Evolutionary conservation across 139 green algal species (phyloP).

Genomic region (Desmodesmus armatus): DNA sequence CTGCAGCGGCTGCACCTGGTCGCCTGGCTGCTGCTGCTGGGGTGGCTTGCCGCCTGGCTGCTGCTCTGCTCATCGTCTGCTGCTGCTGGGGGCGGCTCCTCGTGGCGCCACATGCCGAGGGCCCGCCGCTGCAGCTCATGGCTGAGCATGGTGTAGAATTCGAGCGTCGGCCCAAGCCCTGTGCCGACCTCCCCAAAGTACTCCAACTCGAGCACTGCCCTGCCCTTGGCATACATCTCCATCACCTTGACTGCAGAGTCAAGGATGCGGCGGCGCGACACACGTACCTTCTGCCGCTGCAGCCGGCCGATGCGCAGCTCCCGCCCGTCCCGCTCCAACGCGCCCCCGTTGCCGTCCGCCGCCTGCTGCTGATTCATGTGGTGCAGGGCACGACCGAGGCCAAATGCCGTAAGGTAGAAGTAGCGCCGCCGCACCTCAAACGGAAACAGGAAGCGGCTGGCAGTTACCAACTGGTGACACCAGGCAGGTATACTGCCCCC

Average conservation of each 20-base stretch:
- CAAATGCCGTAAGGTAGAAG: constrained; percentile 94
- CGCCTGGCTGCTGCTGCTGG: neutral
- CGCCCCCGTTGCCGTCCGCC: constrained; percentile 64
- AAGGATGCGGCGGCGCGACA: constrained; percentile 87
- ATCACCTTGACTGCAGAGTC: constrained; percentile 87
- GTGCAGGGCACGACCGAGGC: constrained; percentile 87
- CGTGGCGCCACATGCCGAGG: constrained; percentile 91
- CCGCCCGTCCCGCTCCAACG: constrained; percentile 59
- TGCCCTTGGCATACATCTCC: constrained; percentile 74
- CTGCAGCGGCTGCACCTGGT: neutral
- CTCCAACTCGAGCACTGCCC: constrained; percentile 88
- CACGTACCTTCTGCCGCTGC: constrained; percentile 90
- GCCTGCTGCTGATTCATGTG: constrained; percentile 87
- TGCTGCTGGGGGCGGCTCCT: constrained; percentile 54
- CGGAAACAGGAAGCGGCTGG: constrained; percentile 89
- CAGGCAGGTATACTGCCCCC: constrained; percentile 85
- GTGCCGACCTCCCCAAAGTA: constrained; percentile 96
- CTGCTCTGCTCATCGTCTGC: neutral
- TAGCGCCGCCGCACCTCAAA: constrained; percentile 88
- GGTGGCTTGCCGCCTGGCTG: neutral
- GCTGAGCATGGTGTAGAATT: constrained; percentile 97
- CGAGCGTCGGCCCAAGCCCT: constrained; percentile 95
- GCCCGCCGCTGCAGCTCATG: constrained; percentile 88
- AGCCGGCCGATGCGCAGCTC: constrained; percentile 86
- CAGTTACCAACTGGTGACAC: constrained; percentile 74